Base-by-base conservation (phyloP, 1,284 basidiomycete genomes). In the Ceratobasidium sp. region DNA sequence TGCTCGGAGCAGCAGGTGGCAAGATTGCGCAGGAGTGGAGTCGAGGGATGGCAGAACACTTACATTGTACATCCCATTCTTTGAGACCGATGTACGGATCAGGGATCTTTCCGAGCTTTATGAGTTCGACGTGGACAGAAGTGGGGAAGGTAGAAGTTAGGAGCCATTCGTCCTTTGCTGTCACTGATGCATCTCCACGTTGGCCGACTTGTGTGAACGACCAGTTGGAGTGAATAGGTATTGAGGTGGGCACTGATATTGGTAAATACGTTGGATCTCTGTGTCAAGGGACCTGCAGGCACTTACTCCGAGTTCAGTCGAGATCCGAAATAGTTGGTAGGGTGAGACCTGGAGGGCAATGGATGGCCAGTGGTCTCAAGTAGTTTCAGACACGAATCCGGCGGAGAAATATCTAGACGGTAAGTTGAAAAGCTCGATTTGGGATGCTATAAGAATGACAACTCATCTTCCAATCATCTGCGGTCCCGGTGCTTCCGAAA, bases 61-160 rank as follows among this genome's bases (percentile, higher is more conserved):
- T 73, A 88, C 94, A 95, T 80, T 96, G 94, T 10, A 93, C 89
- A 73, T 92, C 88, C 88, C 90, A 93, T 77, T 96, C 94, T 71
- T 90, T 84, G 69, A 93, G 79, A 10, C 87, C 89, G 45, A 91
- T 74, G 73, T 90, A 90, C 87, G 93, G 92, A 78, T 96, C 91
- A 32, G 89, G 87, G 34, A 96, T 94, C 74, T 77, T 87, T 73
- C 86, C 84, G 38, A 83, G 76, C 73, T 84, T 86, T 75, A 92
- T 78, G 31, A 96, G 84, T 76, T 96, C 93, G 67, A 91, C 91
- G 73, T 96, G 94, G 8, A 94, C 89, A 1, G 87, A 88, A 0
- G 92, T 94, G 12, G 93, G 92, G 73, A 94, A 87, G 70, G 82
- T 77, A 42, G 86, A 83, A 43, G 83, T 83, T 8, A 79, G 71